Conservation (phyloP, 164 flowering plant species). For the Berberis thunbergii region DNA sequence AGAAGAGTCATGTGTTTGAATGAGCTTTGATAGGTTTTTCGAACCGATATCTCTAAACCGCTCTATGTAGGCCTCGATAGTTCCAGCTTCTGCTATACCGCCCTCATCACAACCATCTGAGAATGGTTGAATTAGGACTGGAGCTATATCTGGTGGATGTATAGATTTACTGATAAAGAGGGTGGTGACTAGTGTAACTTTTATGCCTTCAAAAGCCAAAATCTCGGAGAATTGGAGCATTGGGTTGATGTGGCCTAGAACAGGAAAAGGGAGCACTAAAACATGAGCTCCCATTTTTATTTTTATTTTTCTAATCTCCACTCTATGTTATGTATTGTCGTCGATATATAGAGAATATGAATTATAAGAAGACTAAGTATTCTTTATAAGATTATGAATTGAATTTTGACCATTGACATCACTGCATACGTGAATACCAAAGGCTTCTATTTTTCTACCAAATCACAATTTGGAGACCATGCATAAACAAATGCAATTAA, state of each 20-base stretch:
- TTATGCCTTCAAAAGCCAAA: slow-evolving; percentile 8
- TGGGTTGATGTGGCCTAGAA: slow-evolving; percentile 13
- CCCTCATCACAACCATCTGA: slow-evolving; percentile 17
- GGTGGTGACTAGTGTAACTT: slow-evolving; percentile 6
- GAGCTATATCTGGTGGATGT: neutral
- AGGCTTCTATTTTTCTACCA: too few species aligned
- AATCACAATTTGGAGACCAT: too few species aligned
- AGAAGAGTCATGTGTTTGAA: neutral
- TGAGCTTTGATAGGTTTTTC: neutral
- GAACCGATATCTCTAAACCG: slow-evolving; percentile 2
- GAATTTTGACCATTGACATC: too few species aligned
- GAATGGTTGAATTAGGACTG: slow-evolving; percentile 4
- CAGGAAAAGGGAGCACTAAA: slow-evolving; percentile 7
- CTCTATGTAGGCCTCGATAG: neutral
- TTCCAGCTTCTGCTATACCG: neutral
- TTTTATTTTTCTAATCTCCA: too few species aligned
- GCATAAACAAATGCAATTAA: too few species aligned
- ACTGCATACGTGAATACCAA: too few species aligned
- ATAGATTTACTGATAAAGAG: neutral
- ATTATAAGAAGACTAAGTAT: too few species aligned
- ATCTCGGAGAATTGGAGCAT: slow-evolving; percentile 8
- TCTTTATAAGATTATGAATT: too few species aligned
- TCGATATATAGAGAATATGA: too few species aligned
- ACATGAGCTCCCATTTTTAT: slow-evolving; percentile 1
- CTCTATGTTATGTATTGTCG: too few species aligned